A percentile compares a stretch with the other conserved stretches of the same genome.
Evolutionary conservation across 2,329 filamentous ascomycete species (phyloP).

Genomic region (Hypoxylon sp.): DNA sequence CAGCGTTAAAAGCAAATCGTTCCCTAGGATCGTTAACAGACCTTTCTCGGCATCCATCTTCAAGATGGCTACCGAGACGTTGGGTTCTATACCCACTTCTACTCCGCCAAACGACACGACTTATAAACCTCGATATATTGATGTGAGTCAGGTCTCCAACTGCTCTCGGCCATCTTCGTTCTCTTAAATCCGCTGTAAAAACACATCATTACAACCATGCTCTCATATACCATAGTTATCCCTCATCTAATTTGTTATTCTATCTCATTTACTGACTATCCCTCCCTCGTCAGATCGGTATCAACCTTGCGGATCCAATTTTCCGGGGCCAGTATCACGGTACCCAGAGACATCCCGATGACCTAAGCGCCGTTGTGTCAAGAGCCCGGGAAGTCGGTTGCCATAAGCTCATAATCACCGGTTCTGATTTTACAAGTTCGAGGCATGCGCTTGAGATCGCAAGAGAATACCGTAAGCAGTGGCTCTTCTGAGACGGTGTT

Average conservation of each 20-base stretch:
- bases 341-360: constrained; percentile 79
- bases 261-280: constrained; percentile 34
- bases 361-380: constrained; percentile 82
- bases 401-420: constrained; percentile 91
- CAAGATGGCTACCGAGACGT: constrained; percentile 50
- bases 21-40: constrained; percentile 29
- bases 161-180: neutral
- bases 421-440: constrained; percentile 86
- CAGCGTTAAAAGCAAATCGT: constrained; percentile 13
- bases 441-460: constrained; percentile 81
- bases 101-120: constrained; percentile 35
- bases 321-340: constrained; percentile 89
- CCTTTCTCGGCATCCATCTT: constrained; percentile 36
- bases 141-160: constrained; percentile 64
- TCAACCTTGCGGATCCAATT: constrained; percentile 95
- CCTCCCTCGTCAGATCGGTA: constrained; percentile 76
- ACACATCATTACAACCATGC: neutral
- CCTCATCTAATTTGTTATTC: neutral
- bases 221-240: neutral
- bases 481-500: constrained; percentile 6
- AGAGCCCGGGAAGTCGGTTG: constrained; percentile 85
- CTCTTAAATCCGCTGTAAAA: neutral
- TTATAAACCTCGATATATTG: constrained; percentile 71
- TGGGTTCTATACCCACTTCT: constrained; percentile 42
- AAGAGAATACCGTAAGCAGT: constrained; percentile 76